Percentiles rank a stretch among this genome's conserved stretches.
These are phyloP conservation scores for Yarrowia sp. DNA, from an alignment of 805 yeast species.

Conservation along the genomic window DNA sequence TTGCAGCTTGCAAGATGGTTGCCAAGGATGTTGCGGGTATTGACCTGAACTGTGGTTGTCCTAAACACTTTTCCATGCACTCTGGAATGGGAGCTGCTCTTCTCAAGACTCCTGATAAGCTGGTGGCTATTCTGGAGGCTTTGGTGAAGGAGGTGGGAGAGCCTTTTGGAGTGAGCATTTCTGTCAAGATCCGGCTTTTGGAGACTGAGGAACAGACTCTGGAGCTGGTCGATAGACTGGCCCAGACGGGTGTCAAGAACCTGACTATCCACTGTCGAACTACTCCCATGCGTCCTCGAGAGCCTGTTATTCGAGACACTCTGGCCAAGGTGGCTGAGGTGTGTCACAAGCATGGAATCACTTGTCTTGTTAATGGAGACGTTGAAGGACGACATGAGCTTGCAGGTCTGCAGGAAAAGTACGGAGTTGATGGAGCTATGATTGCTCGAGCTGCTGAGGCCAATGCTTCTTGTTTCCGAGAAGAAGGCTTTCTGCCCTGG, in stretches of 20 bases:
- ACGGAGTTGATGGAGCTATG: slow-evolving; percentile 79
- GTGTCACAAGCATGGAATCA: slow-evolving; percentile 60
- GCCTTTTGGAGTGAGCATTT: slow-evolving; percentile 74
- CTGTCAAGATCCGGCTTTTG: slow-evolving; percentile 83
- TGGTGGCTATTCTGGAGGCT: slow-evolving; percentile 63
- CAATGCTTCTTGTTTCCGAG: slow-evolving; percentile 72
- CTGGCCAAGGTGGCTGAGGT: slow-evolving; percentile 59
- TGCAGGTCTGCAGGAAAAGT: slow-evolving; percentile 48
- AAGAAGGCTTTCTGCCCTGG: slow-evolving; percentile 51
- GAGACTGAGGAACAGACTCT: slow-evolving; percentile 62
- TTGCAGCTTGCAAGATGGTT: slow-evolving; percentile 77
- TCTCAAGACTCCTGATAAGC: slow-evolving; percentile 71
- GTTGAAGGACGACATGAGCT: slow-evolving; percentile 57
- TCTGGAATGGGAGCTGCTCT: slow-evolving; percentile 98
- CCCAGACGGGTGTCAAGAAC: slow-evolving; percentile 77
- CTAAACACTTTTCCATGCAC: slow-evolving; percentile 91
- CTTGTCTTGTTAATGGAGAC: slow-evolving; percentile 82
- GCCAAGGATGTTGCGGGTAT: slow-evolving; percentile 87
- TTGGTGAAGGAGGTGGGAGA: slow-evolving; percentile 78
- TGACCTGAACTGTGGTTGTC: slow-evolving; percentile 95
- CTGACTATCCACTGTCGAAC: slow-evolving; percentile 92
- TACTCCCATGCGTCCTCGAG: slow-evolving; percentile 77
- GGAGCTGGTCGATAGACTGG: slow-evolving; percentile 54
- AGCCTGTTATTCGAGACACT: slow-evolving; percentile 72
- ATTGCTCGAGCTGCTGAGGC: slow-evolving; percentile 87